phyloP scores from a whole-genome alignment of 768 basidiomycete species.

The Mycena chlorophos region DNA sequence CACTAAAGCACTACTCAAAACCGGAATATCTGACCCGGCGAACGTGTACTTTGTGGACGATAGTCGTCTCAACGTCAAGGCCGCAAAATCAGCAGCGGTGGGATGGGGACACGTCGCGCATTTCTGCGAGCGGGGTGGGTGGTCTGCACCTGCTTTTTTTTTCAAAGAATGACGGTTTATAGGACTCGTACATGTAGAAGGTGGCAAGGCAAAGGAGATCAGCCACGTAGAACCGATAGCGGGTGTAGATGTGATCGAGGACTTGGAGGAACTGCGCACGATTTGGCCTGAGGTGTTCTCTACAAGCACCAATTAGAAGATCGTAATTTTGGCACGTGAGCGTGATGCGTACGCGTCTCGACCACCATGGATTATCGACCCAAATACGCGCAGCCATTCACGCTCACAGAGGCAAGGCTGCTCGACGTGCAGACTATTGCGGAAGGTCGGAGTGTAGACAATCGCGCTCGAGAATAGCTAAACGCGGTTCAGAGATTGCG shows the following conservation, averaged over 20 bases:
- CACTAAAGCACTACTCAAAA: conserved; percentile 63
- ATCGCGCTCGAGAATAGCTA: background rate
- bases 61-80: conserved; percentile 65
- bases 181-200: conserved; percentile 59
- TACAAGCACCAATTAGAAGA: background rate
- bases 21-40: conserved; percentile 59
- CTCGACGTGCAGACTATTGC: conserved; percentile 68
- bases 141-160: background rate
- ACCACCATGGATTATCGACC: conserved; percentile 64
- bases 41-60: conserved; percentile 84
- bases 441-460: conserved; percentile 53
- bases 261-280: conserved; percentile 64
- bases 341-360: background rate
- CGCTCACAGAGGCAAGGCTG: conserved; percentile 58
- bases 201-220: conserved; percentile 55
- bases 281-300: conserved; percentile 77
- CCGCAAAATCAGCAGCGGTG: conserved; percentile 58
- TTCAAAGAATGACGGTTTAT: background rate
- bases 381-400: conserved; percentile 74
- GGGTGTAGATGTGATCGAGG: conserved; percentile 51
- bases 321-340: background rate
- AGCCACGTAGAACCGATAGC: conserved; percentile 38
- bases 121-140: conserved; percentile 61
- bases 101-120: conserved; percentile 78
- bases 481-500: conserved; percentile 59